Base-by-base conservation (phyloP, 768 basidiomycete species). In the Pulveroboletus sp. region DNA sequence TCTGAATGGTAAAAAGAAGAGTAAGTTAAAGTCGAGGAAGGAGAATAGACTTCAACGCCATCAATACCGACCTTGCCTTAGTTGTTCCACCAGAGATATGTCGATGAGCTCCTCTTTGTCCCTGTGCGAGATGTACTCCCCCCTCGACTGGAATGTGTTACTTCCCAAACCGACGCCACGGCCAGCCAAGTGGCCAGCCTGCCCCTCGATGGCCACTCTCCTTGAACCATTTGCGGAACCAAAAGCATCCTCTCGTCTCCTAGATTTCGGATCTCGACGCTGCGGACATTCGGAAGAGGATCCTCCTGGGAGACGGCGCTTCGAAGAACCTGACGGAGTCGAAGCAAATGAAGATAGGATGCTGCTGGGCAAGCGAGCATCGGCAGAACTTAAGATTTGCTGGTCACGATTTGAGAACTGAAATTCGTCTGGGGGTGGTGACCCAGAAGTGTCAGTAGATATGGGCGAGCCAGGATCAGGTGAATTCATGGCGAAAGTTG, bases 71-170 rank as follows among this genome's bases (percentile, higher is more conserved):
- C 80, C 80, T 72, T 79, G 80, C 59, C 80, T 75, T 43, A 82
- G 63, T 53, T 69, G 72, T 12, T 82, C 80, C 28, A 80, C 78
- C 18, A 79, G 49, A 45, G 68, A 56, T 33, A 63, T 55, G 62
- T 82, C 80, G 44, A 81, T 67, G 45, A 82, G 67, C 17, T 82
- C 80, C 38, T 80, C 79, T 54, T 79, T 81, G 46, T 82, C 79
- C 49, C 76, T 67, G 61, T 74, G 78, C n/a, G 64, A 67, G 17
- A 67, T 65, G 31, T 66, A 65, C 35, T 77, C 74, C 36, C 67
- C 66, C 43, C 61, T 66, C 27, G 63, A 61, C 51, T 65, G 57
- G 39, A 57, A 52, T 9, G 64, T 33, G 48, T 50, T 60, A 42
- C 55, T 40, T 44, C 57, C 56, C 28, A 55, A 33, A 30, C 52